Evolutionary conservation across 1,284 basidiomycete genomes (phyloP), one percentile per base, ranked within the genome.

Genomic region (Irpex sp.): DNA sequence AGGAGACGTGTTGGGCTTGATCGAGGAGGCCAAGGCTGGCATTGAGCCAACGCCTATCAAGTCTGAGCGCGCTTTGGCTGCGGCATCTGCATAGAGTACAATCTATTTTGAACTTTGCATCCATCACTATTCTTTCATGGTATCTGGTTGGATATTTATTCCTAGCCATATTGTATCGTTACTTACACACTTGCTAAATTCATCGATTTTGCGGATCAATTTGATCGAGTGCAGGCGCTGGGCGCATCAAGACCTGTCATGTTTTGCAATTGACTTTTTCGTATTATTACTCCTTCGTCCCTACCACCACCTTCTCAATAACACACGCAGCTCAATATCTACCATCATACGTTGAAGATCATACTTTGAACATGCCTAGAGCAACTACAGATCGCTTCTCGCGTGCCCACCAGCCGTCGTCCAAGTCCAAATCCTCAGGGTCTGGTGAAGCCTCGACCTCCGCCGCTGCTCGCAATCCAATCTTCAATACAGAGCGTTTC

Each of bases 401-500:
- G 33, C 81, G 88, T 61, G 83, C 86, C 11, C 94, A 93, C 72
- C 83, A 90, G 63, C 83, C 92, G 0, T 85, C 93, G 7, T 81
- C 85, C n/a, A 92, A 88, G 74, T 77, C 83, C 26, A 79, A 76
- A 59, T 67, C 74, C 21, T 76, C 84, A 70, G 76, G 78, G 53
- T 73, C 80, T 51, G 78, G 79, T 62, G 75, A 81, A 58, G 53
- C 53, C 26, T 71, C 75, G 2, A 72, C 76, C 5, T 80, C 84
- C 1, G 77, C 78, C 1, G 78, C 79, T 21, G 81, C 81, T 67
- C 82, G 84, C 49, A 95, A 95, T 74, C 94, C 94, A 3, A 86
- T 95, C 66, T 96, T 96, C 81, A 96, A 97, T 71, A 97, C 94
- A 5, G 92, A 94, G 69, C 83, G 92, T 66, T 97, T 98, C 70